Evolutionary conservation across 1,139 yeast genomes (phyloP).

Genomic region (Taiozyma onychis): DNA sequence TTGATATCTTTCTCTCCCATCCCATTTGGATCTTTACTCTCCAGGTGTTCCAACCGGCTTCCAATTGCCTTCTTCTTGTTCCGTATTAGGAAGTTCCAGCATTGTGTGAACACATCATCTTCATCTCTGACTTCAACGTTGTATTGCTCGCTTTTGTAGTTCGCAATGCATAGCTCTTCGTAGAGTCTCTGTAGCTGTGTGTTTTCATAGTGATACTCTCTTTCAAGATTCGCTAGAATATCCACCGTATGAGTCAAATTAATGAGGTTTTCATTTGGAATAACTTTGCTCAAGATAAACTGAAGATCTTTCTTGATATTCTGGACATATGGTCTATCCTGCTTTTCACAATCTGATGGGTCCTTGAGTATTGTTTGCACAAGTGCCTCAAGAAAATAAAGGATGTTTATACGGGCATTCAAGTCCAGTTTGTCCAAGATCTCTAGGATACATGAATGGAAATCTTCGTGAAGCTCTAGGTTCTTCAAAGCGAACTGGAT

Average conservation of each 20-base stretch:
- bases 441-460: conserved; percentile 65
- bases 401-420: conserved; percentile 58
- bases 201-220: conserved; percentile 3
- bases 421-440: conserved; percentile 52
- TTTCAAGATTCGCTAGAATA: conserved; percentile 15
- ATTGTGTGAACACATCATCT: conserved; percentile 18
- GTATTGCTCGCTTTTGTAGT: background rate
- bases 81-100: conserved; percentile 46
- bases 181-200: background rate
- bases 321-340: conserved; percentile 23
- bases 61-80: conserved; percentile 48
- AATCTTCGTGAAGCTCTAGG: conserved; percentile 60
- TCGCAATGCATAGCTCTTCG: background rate
- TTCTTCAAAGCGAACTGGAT: conserved; percentile 57
- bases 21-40: conserved; percentile 5
- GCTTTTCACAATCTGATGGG: background rate
- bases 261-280: conserved; percentile 17
- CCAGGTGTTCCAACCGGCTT: conserved; percentile 29
- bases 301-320: conserved; percentile 28
- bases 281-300: conserved; percentile 13
- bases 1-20: conserved; percentile 23
- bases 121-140: background rate
- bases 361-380: conserved; percentile 26
- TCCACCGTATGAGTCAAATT: conserved; percentile 18
- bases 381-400: conserved; percentile 64